Conservation (phyloP, 805 yeast genomes). For the Yarrowia sp. region DNA sequence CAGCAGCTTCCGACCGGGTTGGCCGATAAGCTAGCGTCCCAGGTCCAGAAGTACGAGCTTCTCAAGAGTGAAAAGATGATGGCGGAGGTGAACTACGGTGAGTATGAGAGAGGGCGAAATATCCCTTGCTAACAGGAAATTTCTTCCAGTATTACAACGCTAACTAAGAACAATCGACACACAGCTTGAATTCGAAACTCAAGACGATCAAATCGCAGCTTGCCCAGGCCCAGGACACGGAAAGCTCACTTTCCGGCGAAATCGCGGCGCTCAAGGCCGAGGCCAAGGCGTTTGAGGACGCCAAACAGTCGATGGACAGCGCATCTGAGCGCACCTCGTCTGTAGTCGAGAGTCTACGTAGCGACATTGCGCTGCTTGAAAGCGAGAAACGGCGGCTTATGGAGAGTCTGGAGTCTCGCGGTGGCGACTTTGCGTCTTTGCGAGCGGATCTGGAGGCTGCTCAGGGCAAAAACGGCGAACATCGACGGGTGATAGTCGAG, state of each 20-base stretch:
- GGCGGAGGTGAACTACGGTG: slow-evolving; percentile 44
- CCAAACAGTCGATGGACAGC: slow-evolving; percentile 1
- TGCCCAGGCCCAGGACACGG: slow-evolving; percentile 6
- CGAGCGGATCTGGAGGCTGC: slow-evolving; percentile 53
- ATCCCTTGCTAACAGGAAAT: too few relatives aligned
- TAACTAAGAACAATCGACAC: slow-evolving; percentile 41
- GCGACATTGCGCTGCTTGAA: slow-evolving; percentile 53
- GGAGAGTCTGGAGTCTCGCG: slow-evolving; percentile 47
- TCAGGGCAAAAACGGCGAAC: slow-evolving; percentile 50
- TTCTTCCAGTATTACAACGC: slow-evolving; percentile 14
- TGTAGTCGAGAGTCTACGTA: slow-evolving; percentile 47
- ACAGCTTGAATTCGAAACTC: slow-evolving; percentile 36
- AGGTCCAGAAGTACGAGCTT: slow-evolving; percentile 45
- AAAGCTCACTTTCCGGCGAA: not conserved
- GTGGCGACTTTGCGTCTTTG: slow-evolving; percentile 47
- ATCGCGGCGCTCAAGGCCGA: slow-evolving; percentile 17
- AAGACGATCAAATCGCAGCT: slow-evolving; percentile 38
- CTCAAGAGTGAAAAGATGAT: slow-evolving; percentile 45
- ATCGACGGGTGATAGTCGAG: slow-evolving; percentile 55
- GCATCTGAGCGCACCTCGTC: slow-evolving; percentile 6
- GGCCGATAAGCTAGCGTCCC: slow-evolving; percentile 14
- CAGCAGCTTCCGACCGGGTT: slow-evolving; percentile 6
- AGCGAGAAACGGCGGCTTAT: slow-evolving; percentile 47
- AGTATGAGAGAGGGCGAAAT: slow-evolving; percentile 8
- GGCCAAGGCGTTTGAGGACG: slow-evolving; percentile 5